These are phyloP conservation scores for Iris macrosiphon DNA, from an alignment of 106 monocot species.

Conservation along the genomic window DNA sequence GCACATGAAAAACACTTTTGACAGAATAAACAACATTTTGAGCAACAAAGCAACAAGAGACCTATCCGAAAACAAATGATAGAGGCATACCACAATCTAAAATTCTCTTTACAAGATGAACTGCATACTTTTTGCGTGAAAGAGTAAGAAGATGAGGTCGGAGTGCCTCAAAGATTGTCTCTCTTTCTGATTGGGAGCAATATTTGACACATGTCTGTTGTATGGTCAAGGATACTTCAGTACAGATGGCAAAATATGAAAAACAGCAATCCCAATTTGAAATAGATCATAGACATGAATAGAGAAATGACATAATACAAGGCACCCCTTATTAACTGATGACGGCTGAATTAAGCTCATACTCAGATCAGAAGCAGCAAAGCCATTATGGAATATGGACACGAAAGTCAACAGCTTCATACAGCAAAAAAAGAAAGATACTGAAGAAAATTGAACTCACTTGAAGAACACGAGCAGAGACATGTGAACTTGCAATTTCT, in stretches of 20 bases:
- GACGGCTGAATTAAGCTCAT: too few relatives aligned
- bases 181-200: slow-evolving; percentile 70
- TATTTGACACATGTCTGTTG: slow-evolving; percentile 9
- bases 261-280: too few relatives aligned
- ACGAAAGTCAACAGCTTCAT: too few relatives aligned
- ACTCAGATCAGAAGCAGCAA: too few relatives aligned
- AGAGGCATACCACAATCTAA: slow-evolving; percentile 48
- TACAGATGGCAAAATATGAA: too few relatives aligned
- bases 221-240: slow-evolving; percentile 29
- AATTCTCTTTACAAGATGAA: slow-evolving; percentile 87
- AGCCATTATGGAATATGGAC: too few relatives aligned
- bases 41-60: background rate
- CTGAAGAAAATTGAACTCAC: slow-evolving; percentile 20
- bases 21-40: background rate
- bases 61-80: too few relatives aligned
- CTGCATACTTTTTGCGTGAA: slow-evolving; percentile 65
- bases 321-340: too few relatives aligned
- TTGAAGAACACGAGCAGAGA: slow-evolving; percentile 87
- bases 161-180: slow-evolving; percentile 61
- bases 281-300: too few relatives aligned
- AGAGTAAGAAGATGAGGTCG: slow-evolving; percentile 72
- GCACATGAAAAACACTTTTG: slow-evolving; percentile 6
- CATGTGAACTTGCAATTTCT: slow-evolving; percentile 78
- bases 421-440: background rate
- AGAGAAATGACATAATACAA: too few relatives aligned